A percentile compares a stretch with the other conserved stretches of the same genome.
These are phyloP conservation scores for Sugiyamaella pinicola DNA, from an alignment of 1,139 yeast species.

Conservation along the genomic window DNA sequence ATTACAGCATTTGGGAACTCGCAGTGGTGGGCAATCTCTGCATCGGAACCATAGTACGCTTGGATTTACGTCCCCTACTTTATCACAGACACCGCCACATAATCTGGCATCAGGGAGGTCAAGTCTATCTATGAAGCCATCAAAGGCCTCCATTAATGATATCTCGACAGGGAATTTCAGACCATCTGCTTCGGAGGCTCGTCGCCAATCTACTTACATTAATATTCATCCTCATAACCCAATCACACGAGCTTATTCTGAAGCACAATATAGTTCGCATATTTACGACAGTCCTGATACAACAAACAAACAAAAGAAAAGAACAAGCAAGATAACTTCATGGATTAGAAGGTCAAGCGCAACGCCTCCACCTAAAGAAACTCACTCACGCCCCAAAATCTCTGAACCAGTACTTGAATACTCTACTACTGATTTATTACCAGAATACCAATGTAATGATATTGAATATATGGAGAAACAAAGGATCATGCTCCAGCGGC, in stretches of 20 bases:
- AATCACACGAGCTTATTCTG: not conserved
- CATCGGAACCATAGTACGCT: constrained; percentile 3
- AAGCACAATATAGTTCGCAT: not conserved
- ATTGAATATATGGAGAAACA: constrained; percentile 8
- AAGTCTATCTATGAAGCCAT: constrained; percentile 3
- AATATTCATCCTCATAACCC: constrained; percentile 18
- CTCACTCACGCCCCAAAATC: constrained; percentile 25
- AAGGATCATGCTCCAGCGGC: constrained; percentile 4
- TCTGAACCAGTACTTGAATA: constrained; percentile 34
- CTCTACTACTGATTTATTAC: constrained; percentile 33
- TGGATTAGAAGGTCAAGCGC: constrained; percentile 25
- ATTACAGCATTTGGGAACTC: not conserved
- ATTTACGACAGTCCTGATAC: not conserved
- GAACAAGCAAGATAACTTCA: constrained; percentile 26
- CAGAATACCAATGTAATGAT: constrained; percentile 22
- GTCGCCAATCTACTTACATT: constrained; percentile 13
- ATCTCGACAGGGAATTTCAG: not conserved
- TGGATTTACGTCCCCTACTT: constrained; percentile 1
- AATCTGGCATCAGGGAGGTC: not conserved
- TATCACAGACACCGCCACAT: not conserved
- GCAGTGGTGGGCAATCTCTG: not conserved
- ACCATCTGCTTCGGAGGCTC: constrained; percentile 8
- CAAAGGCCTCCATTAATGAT: constrained; percentile 1
- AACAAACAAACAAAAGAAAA: constrained; percentile 16
- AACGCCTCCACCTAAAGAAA: constrained; percentile 3